phyloP scores from a whole-genome alignment of 176 grass and related monocot genomes.

The Triticum turgidum region DNA sequence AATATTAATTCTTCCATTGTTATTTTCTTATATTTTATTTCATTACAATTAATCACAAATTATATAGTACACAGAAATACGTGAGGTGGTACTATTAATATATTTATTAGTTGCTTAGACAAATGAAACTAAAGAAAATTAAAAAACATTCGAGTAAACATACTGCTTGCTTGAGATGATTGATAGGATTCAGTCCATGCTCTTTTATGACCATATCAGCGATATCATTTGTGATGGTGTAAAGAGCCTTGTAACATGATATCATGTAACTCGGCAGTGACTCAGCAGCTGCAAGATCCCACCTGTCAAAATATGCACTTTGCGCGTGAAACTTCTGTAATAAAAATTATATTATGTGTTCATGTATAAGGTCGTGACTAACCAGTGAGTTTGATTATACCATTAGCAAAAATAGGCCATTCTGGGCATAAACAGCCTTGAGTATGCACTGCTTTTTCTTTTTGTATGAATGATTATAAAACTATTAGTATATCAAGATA shows the following conservation, averaged over 20 bases:
- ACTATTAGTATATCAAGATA: too few relatives aligned
- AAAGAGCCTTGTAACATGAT: conserved; percentile 46
- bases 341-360: too few relatives aligned
- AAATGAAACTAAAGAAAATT: background rate
- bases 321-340: background rate
- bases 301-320: conserved; percentile 27
- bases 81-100: background rate
- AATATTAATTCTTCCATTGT: background rate
- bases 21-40: background rate
- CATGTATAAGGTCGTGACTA: too few relatives aligned
- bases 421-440: too few relatives aligned
- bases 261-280: conserved; percentile 61
- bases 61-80: background rate
- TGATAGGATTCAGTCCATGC: conserved; percentile 44
- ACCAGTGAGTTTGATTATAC: background rate
- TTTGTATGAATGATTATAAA: too few relatives aligned
- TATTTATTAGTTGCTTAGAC: background rate
- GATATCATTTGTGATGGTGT: conserved; percentile 47
- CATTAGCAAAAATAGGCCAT: too few relatives aligned
- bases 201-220: conserved; percentile 35
- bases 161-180: conserved; percentile 48
- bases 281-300: conserved; percentile 35
- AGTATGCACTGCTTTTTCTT: too few relatives aligned
- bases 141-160: background rate
- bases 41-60: background rate